Percentiles rank a stretch among this genome's conserved stretches.
Evolutionary conservation across 441 rosid species (phyloP).

Genomic region (Erysimum cheiri): DNA sequence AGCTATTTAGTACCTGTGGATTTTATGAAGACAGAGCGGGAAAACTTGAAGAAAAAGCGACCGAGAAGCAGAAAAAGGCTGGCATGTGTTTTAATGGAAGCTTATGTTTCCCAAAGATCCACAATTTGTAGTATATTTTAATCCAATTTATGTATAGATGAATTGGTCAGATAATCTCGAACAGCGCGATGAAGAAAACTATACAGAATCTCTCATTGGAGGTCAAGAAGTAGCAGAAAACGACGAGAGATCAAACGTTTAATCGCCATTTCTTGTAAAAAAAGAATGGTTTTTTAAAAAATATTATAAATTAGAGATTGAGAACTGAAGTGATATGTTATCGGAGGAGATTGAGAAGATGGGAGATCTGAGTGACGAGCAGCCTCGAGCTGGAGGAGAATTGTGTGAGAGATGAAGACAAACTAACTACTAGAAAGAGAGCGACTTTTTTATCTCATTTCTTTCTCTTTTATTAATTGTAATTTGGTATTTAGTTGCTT

Average conservation of each 20-base stretch:
- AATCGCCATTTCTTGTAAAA: slow-evolving; percentile 43
- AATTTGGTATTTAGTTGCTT: slow-evolving; percentile 42
- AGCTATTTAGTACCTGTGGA: slow-evolving; percentile 7
- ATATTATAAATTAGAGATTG: background rate
- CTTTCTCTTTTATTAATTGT: slow-evolving; percentile 33
- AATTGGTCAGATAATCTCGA: slow-evolving; percentile 46
- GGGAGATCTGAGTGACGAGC: slow-evolving; percentile 43
- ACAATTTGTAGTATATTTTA: slow-evolving; percentile 18
- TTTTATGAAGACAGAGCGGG: slow-evolving; percentile 63
- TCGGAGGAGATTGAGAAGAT: slow-evolving; percentile 7
- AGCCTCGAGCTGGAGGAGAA: slow-evolving; percentile 32
- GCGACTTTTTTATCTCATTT: slow-evolving; percentile 21
- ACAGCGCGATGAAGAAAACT: slow-evolving; percentile 43
- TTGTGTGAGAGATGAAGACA: slow-evolving; percentile 36
- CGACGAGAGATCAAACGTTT: slow-evolving; percentile 51
- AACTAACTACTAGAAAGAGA: slow-evolving; percentile 12
- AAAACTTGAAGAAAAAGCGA: slow-evolving; percentile 65
- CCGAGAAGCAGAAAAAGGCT: slow-evolving; percentile 50
- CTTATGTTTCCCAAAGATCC: slow-evolving; percentile 39
- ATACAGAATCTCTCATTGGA: slow-evolving; percentile 48
- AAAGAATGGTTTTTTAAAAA: no score
- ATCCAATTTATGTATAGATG: background rate
- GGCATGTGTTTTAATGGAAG: slow-evolving; percentile 34
- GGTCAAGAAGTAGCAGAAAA: slow-evolving; percentile 47
- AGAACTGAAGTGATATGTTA: background rate